These are phyloP conservation scores for Schizonepeta tenuifolia DNA, from an alignment of 257 asterid species.

Conservation along the genomic window DNA sequence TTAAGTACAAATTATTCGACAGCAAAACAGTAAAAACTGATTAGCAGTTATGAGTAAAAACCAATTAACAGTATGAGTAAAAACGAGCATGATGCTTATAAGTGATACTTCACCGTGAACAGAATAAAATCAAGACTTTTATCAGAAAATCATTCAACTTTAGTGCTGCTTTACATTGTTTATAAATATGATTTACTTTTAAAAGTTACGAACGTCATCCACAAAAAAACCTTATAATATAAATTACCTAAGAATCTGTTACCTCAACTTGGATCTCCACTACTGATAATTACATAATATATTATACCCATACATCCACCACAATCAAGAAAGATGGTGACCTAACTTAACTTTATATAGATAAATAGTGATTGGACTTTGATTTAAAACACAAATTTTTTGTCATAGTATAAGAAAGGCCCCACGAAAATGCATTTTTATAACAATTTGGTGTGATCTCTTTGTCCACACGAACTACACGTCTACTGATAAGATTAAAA, in stretches of 20 bases:
- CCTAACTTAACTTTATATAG: conserved; percentile 58
- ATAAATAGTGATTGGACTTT: conserved; percentile 48
- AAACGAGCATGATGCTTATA: too few relatives aligned
- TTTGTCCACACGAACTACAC: conserved; percentile 49
- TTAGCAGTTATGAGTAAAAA: not conserved
- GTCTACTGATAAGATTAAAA: conserved; percentile 11
- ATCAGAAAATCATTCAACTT: conserved; percentile 35
- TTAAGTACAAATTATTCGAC: not conserved
- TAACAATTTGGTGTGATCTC: conserved; percentile 45
- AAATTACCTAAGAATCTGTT: conserved; percentile 24
- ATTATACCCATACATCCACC: conserved; percentile 49
- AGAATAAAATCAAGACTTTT: conserved; percentile 17
- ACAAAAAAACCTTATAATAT: conserved; percentile 23
- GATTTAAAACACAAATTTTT: conserved; percentile 44
- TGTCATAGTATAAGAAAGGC: conserved; percentile 43
- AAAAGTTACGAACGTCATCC: conserved; percentile 30
- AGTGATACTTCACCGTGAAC: too few relatives aligned
- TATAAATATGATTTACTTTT: conserved; percentile 27
- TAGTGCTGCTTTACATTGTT: conserved; percentile 17
- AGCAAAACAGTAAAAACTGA: not conserved
- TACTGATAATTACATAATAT: conserved; percentile 33
- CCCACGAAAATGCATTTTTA: conserved; percentile 52
- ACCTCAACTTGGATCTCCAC: conserved; percentile 48
- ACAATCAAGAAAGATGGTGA: conserved; percentile 49
- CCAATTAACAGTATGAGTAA: too few relatives aligned